Conservation (phyloP, 805 yeast genomes). For the Naumovozyma castellii region DNA sequence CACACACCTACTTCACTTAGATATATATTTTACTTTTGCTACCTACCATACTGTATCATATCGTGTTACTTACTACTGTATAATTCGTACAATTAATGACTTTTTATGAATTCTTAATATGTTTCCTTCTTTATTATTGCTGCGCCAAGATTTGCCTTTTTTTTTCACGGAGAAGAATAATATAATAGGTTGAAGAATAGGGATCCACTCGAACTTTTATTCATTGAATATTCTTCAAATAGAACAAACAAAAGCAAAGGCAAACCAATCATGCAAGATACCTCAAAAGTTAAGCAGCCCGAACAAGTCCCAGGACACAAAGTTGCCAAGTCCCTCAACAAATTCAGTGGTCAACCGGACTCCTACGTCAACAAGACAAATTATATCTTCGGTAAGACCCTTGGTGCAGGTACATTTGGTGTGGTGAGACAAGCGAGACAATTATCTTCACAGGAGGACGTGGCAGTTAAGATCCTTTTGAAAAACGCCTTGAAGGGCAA, state of each 20-base stretch:
- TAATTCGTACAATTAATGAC: too few species aligned
- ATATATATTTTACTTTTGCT: too few species aligned
- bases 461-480: conserved; percentile 81
- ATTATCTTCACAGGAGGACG: conserved; percentile 49
- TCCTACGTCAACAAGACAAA: conserved; percentile 56
- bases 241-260: background rate
- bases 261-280: background rate
- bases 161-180: too few species aligned
- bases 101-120: too few species aligned
- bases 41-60: too few species aligned
- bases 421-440: conserved; percentile 71
- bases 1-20: too few species aligned
- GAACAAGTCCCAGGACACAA: conserved; percentile 27
- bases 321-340: conserved; percentile 37
- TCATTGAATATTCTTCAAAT: too few species aligned
- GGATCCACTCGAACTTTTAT: too few species aligned
- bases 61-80: too few species aligned
- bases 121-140: too few species aligned
- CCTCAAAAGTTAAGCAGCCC: conserved; percentile 6
- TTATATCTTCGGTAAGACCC: conserved; percentile 70
- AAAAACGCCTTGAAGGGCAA: conserved; percentile 78
- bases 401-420: conserved; percentile 95
- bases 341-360: conserved; percentile 62
- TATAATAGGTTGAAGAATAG: too few species aligned
- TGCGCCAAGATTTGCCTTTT: too few species aligned